A percentile compares a stretch with the other conserved stretches of the same genome.
phyloP scores from a whole-genome alignment of 306 rosid species.

The Fragaria ananassa region DNA sequence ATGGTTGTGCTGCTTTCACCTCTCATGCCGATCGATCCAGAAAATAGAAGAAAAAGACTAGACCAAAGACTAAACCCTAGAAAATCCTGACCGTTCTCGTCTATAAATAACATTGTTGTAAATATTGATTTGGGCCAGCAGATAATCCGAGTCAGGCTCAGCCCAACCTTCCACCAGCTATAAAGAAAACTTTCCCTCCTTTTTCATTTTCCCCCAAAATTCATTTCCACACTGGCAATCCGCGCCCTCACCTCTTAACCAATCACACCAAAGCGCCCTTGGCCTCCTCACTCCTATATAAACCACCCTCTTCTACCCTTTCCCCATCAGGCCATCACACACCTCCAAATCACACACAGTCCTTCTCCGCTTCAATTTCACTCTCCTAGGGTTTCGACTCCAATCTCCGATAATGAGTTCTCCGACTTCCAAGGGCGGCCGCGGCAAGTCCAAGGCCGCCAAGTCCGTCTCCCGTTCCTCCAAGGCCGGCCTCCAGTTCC shows the following conservation, averaged over 20 bases:
- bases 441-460: constrained; percentile 52
- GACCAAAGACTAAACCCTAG: no score
- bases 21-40: no score
- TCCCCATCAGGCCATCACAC: neutral
- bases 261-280: neutral
- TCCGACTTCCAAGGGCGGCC: constrained; percentile 40
- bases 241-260: neutral
- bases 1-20: no score
- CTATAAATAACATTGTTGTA: no score
- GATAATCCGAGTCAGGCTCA: neutral
- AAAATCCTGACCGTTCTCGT: no score
- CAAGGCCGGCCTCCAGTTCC: constrained; percentile 93
- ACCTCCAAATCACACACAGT: neutral
- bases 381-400: constrained; percentile 1
- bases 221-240: constrained; percentile 23
- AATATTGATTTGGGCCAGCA: no score
- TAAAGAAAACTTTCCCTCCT: neutral
- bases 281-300: neutral
- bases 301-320: neutral
- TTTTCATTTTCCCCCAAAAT: neutral
- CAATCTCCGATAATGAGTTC: constrained; percentile 2
- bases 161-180: neutral
- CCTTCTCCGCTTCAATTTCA: neutral
- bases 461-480: constrained; percentile 59
- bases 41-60: no score